These are phyloP conservation scores for Boletellus ananas DNA, from an alignment of 768 basidiomycete genomes.

Conservation along the genomic window DNA sequence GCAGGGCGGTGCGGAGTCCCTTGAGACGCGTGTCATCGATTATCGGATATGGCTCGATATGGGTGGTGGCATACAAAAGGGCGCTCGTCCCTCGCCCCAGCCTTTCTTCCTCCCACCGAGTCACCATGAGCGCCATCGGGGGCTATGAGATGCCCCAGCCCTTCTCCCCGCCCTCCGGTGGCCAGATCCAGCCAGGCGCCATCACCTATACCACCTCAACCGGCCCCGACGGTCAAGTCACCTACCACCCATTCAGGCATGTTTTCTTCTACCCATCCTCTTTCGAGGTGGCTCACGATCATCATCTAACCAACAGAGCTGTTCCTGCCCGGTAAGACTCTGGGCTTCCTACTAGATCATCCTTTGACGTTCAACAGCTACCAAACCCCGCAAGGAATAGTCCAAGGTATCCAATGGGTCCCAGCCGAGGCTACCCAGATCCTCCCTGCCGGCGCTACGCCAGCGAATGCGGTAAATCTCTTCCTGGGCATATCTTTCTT, in stretches of 20 bases:
- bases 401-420: slow-evolving; percentile 61
- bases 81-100: not conserved
- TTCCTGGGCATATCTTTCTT: slow-evolving; percentile 3
- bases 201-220: slow-evolving; percentile 70
- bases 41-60: slow-evolving; percentile 34
- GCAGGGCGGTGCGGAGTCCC: no score
- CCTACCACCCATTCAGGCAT: slow-evolving; percentile 76
- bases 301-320: slow-evolving; percentile 45
- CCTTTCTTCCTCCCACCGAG: slow-evolving; percentile 10
- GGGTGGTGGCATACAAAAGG: slow-evolving; percentile 27
- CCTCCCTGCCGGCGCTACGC: slow-evolving; percentile 56
- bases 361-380: slow-evolving; percentile 45
- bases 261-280: slow-evolving; percentile 19
- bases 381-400: slow-evolving; percentile 62
- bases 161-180: slow-evolving; percentile 29
- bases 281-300: slow-evolving; percentile 11
- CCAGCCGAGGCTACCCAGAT: slow-evolving; percentile 67
- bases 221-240: slow-evolving; percentile 54
- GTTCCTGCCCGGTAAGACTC: slow-evolving; percentile 63
- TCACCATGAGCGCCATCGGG: slow-evolving; percentile 20
- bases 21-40: no score
- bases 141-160: slow-evolving; percentile 29
- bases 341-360: not conserved
- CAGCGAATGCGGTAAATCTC: slow-evolving; percentile 49
- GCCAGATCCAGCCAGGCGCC: slow-evolving; percentile 60